phyloP scores from a whole-genome alignment of 2,329 filamentous ascomycete genomes.

The Fusarium virguliforme region DNA sequence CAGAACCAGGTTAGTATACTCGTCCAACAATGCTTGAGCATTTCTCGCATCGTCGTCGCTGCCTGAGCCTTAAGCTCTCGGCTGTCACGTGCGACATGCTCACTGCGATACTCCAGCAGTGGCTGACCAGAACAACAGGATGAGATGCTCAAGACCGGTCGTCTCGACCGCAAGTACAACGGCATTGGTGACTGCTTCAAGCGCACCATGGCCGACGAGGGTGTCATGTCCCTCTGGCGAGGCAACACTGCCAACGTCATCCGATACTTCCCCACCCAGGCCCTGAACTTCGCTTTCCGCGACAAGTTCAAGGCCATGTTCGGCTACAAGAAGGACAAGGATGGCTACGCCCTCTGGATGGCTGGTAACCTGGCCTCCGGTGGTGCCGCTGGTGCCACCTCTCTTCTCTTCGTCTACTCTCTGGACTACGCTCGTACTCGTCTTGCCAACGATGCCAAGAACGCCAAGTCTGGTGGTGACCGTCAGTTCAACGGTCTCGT shows the following conservation, averaged over 20 bases:
- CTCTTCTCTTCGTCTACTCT: constrained; percentile 99
- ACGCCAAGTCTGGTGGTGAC: constrained; percentile 94
- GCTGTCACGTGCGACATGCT: constrained; percentile 1
- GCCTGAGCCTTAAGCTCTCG: not conserved
- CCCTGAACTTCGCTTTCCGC: constrained; percentile 99
- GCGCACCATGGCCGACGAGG: constrained; percentile 91
- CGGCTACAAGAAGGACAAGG: constrained; percentile 99
- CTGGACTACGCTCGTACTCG: constrained; percentile 99
- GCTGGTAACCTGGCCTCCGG: constrained; percentile 99
- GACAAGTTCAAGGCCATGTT: constrained; percentile 99
- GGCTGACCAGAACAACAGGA: constrained; percentile 74
- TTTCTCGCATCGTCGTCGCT: constrained; percentile 2
- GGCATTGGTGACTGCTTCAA: constrained; percentile 97
- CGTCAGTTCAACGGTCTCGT: constrained; percentile 99
- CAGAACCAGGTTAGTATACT: constrained; percentile 93
- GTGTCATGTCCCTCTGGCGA: constrained; percentile 96
- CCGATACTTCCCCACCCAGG: constrained; percentile 99
- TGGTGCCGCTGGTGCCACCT: constrained; percentile 99
- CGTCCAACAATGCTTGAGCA: not conserved
- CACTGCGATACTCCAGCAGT: not conserved
- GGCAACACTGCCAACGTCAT: constrained; percentile 99
- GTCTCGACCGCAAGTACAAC: constrained; percentile 97
- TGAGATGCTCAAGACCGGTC: constrained; percentile 99
- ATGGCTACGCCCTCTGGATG: constrained; percentile 99
- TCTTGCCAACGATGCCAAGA: constrained; percentile 99